A percentile compares a stretch with the other conserved stretches of the same genome.
Evolutionary conservation across 768 basidiomycete species (phyloP).

Genomic region (Leccinellum albellum): DNA sequence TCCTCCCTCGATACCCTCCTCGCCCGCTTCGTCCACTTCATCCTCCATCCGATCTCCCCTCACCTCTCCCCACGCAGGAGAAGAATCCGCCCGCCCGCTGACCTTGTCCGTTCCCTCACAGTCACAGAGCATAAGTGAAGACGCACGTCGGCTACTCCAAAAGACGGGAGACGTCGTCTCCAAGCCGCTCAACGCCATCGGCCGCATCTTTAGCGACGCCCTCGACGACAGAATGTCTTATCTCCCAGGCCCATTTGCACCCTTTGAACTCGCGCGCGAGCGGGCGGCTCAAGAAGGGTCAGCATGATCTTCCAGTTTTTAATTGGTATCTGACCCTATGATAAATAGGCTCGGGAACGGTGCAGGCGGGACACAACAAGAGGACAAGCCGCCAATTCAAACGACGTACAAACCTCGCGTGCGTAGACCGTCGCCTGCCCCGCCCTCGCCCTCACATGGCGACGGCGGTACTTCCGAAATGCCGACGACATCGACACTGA

Average conservation of each 20-base stretch:
- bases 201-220: slow-evolving; percentile 83
- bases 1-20: slow-evolving; percentile 26
- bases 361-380: slow-evolving; percentile 38
- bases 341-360: slow-evolving; percentile 26
- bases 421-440: slow-evolving; percentile 48
- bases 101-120: slow-evolving; percentile 50
- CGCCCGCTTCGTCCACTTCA: slow-evolving; percentile 32
- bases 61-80: slow-evolving; percentile 62
- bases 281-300: slow-evolving; percentile 38
- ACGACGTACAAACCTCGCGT: slow-evolving; percentile 78
- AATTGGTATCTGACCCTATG: not conserved
- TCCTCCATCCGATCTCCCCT: slow-evolving; percentile 35
- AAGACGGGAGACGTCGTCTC: slow-evolving; percentile 89
- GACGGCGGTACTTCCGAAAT: slow-evolving; percentile 39
- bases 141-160: slow-evolving; percentile 80
- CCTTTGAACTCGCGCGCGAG: slow-evolving; percentile 60
- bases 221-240: slow-evolving; percentile 66
- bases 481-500: not conserved
- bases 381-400: slow-evolving; percentile 35
- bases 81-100: slow-evolving; percentile 84
- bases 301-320: not conserved
- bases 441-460: slow-evolving; percentile 11
- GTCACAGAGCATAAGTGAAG: slow-evolving; percentile 42
- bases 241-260: slow-evolving; percentile 67
- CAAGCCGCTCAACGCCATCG: slow-evolving; percentile 85